Evolutionary conservation across 495 filamentous ascomycete species (phyloP), one percentile per base, ranked within the genome.

Genomic region (Penicillium bialowiezense): DNA sequence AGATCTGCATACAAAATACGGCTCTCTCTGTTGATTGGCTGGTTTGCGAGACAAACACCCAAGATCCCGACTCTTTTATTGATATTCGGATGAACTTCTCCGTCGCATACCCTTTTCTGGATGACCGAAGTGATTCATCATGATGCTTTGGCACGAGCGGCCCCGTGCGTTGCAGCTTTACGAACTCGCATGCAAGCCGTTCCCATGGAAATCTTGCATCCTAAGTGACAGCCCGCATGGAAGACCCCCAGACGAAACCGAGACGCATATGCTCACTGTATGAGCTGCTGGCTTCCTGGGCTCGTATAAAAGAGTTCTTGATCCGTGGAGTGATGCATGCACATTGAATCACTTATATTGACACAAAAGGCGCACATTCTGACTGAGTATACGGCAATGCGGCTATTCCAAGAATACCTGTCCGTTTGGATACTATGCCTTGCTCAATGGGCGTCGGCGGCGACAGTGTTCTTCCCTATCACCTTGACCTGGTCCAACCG

Each of bases 401-500:
- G 41, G 26, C 15, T 42, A 29, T 19, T 36, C 18, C 7, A 54
- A 21, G 26, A 32, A 14, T 26, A 13, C 45, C 31, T 48, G 28
- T 29, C 39, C 2, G n/a, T 59, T 12, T 23, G 60, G 13, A 13
- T 33, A 15, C 7, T 64, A 12, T 59, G 41, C 19, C 41, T 61
- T 8, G 36, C 44, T 6, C 39, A 59, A 23, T 59, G 52, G 58
- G 52, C 29, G 3, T 31, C 37, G 20, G 55, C 58, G 2, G 52
- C 50, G 8, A 56, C 52, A 3, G 61, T 71, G 5, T 58, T 62
- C 18, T 72, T 71, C 44, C 46, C 68, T 9, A 41, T 69, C 20
- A 54, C 51, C 19, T 37, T 72, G 33, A 69, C 67, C 8, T 72
- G 63, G 61, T 59, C 60, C 3, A 54, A 64, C 28, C 36, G 39